Conservation (phyloP, 805 yeast genomes). For the Starmerella riodocensis region DNA sequence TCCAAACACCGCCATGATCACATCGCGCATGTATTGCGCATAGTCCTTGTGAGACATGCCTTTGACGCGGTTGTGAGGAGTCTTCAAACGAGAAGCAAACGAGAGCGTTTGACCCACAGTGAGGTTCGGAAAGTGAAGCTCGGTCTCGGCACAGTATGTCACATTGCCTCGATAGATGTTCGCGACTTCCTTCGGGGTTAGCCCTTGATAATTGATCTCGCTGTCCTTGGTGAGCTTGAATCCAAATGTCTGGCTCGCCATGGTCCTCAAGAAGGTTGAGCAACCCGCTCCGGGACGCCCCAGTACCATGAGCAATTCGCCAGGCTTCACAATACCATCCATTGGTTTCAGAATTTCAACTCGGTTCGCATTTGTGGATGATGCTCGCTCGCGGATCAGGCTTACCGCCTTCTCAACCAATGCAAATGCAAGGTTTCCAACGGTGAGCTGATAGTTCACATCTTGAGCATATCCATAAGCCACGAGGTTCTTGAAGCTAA, state of each 20-base stretch:
- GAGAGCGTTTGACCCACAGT: slow-evolving; percentile 61
- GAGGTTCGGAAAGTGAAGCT: slow-evolving; percentile 62
- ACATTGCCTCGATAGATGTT: slow-evolving; percentile 40
- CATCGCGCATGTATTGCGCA: slow-evolving; percentile 36
- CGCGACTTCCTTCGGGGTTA: slow-evolving; percentile 47
- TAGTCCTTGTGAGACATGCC: slow-evolving; percentile 36
- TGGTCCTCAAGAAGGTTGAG: slow-evolving; percentile 51
- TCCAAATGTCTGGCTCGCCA: slow-evolving; percentile 43
- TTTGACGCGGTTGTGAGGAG: slow-evolving; percentile 44
- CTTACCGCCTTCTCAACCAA: slow-evolving; percentile 21
- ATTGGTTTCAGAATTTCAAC: slow-evolving; percentile 21
- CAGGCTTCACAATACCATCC: slow-evolving; percentile 39
- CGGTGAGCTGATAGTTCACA: slow-evolving; percentile 55
- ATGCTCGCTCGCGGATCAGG: slow-evolving; percentile 1
- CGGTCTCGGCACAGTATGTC: slow-evolving; percentile 36
- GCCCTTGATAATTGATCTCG: slow-evolving; percentile 47
- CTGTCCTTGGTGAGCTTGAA: slow-evolving; percentile 39
- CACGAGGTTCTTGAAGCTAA: slow-evolving; percentile 44
- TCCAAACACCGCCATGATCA: slow-evolving; percentile 44
- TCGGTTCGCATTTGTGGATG: background rate
- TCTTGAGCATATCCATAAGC: slow-evolving; percentile 50
- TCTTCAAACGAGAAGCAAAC: slow-evolving; percentile 57
- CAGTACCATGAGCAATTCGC: slow-evolving; percentile 56
- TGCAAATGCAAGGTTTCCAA: slow-evolving; percentile 32
- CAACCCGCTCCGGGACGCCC: slow-evolving; percentile 78